Percentiles rank a stretch among this genome's conserved stretches.
Evolutionary conservation across 495 filamentous ascomycete genomes (phyloP).

Genomic region (Saxophila tyrrhenica): DNA sequence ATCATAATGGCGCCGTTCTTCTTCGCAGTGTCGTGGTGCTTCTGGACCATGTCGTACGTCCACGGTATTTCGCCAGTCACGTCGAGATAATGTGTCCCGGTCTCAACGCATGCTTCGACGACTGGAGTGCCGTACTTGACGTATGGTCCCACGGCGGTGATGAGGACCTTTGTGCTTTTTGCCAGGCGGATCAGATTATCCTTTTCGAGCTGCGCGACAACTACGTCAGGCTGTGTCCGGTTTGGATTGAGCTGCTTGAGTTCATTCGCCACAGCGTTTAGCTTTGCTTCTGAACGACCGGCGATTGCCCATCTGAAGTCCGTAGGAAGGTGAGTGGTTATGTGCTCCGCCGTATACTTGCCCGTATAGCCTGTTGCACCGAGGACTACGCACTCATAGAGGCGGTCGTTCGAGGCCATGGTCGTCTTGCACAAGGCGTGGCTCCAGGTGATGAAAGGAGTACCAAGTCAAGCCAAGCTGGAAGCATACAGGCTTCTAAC

Average conservation of each 20-base stretch:
- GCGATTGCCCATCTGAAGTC: conserved; percentile 83
- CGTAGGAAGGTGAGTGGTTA: conserved; percentile 61
- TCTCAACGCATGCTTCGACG: conserved; percentile 76
- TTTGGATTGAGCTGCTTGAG: conserved; percentile 57
- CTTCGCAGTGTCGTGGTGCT: conserved; percentile 67
- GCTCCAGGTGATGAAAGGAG: not conserved
- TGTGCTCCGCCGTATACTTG: conserved; percentile 62
- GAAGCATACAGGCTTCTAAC: not conserved
- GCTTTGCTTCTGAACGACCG: conserved; percentile 64
- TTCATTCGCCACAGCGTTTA: conserved; percentile 54
- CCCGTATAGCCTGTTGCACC: conserved; percentile 88
- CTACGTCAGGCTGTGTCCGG: conserved; percentile 54
- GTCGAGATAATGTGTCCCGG: conserved; percentile 88
- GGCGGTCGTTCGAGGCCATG: conserved; percentile 36
- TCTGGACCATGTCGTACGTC: conserved; percentile 64
- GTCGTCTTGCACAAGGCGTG: no score
- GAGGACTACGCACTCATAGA: conserved; percentile 75
- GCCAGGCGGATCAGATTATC: conserved; percentile 54
- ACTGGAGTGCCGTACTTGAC: conserved; percentile 64
- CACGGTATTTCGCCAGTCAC: conserved; percentile 80
- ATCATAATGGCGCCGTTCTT: conserved; percentile 73
- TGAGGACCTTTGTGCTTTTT: conserved; percentile 63
- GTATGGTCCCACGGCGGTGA: conserved; percentile 83
- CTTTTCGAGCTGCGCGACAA: conserved; percentile 52
- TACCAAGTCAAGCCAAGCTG: no score